These are phyloP conservation scores for Auriculariales sp. DNA, from an alignment of 768 basidiomycete genomes.

Conservation along the genomic window DNA sequence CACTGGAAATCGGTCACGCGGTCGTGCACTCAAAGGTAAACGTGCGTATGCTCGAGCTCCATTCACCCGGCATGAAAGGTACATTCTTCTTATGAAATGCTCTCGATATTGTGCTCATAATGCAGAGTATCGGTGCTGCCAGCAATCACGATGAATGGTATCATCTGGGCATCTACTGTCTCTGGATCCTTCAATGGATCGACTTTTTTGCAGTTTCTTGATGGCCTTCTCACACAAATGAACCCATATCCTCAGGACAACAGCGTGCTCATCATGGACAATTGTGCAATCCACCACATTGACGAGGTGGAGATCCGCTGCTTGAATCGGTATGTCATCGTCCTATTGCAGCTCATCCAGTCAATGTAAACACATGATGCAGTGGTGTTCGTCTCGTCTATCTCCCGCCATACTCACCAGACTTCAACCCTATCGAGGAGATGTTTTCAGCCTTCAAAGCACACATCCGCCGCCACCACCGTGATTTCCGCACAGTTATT, in stretches of 20 bases:
- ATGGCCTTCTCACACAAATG: not conserved
- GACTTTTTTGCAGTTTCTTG: not conserved
- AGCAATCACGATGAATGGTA: not conserved
- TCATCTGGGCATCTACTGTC: too few species aligned
- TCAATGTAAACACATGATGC: not conserved
- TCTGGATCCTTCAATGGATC: not conserved
- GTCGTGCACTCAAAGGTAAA: too few species aligned
- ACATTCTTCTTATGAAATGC: too few species aligned
- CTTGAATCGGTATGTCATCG: slow-evolving; percentile 2
- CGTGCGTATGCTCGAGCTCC: too few species aligned
- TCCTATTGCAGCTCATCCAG: not conserved
- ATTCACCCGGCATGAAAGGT: too few species aligned
- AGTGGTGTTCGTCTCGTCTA: slow-evolving; percentile 7
- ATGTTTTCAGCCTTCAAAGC: slow-evolving; percentile 16
- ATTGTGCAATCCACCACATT: slow-evolving; percentile 12
- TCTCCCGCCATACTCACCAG: slow-evolving; percentile 23
- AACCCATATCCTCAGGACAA: slow-evolving; percentile 11
- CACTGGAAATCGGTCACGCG: too few species aligned
- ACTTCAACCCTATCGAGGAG: slow-evolving; percentile 24
- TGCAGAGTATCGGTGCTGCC: not conserved
- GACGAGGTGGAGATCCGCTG: slow-evolving; percentile 7
- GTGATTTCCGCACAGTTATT: too few species aligned
- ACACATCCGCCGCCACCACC: slow-evolving; percentile 6
- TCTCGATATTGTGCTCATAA: too few species aligned
- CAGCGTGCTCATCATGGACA: slow-evolving; percentile 15